These are phyloP conservation scores for Falciphora oryzae DNA, from an alignment of 2,329 filamentous ascomycete species.

Conservation along the genomic window DNA sequence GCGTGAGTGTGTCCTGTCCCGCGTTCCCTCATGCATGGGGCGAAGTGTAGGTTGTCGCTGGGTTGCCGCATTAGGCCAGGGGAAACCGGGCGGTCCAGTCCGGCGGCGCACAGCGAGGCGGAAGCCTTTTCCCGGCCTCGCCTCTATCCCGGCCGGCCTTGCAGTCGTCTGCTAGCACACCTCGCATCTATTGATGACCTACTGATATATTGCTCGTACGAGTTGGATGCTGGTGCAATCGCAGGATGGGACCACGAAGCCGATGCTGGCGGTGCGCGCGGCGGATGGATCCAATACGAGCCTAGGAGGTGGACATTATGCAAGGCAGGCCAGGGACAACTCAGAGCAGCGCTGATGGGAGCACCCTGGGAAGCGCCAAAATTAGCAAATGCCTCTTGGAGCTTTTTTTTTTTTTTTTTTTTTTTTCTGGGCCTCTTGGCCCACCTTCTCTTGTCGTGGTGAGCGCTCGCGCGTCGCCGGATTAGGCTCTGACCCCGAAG, in stretches of 20 bases:
- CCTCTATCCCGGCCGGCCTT: background rate
- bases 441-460: background rate
- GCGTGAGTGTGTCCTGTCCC: no score
- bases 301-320: background rate
- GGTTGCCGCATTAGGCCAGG: background rate
- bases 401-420: no score
- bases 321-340: background rate
- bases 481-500: background rate
- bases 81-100: background rate
- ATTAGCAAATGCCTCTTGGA: background rate
- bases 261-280: no score
- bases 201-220: background rate
- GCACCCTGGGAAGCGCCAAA: background rate
- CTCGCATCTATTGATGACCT: background rate
- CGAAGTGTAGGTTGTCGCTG: no score
- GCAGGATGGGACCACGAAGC: background rate
- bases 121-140: background rate
- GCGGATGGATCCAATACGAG: background rate
- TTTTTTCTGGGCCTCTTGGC: background rate
- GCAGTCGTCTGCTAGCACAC: background rate
- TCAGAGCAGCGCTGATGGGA: background rate
- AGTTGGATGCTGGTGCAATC: background rate
- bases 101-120: no score
- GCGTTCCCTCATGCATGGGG: no score
- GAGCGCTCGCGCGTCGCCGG: no score